Percentiles rank a stretch among this genome's conserved stretches.
These are phyloP conservation scores for Fusarium bactridioides DNA, from an alignment of 2,329 filamentous ascomycete genomes.

Conservation along the genomic window DNA sequence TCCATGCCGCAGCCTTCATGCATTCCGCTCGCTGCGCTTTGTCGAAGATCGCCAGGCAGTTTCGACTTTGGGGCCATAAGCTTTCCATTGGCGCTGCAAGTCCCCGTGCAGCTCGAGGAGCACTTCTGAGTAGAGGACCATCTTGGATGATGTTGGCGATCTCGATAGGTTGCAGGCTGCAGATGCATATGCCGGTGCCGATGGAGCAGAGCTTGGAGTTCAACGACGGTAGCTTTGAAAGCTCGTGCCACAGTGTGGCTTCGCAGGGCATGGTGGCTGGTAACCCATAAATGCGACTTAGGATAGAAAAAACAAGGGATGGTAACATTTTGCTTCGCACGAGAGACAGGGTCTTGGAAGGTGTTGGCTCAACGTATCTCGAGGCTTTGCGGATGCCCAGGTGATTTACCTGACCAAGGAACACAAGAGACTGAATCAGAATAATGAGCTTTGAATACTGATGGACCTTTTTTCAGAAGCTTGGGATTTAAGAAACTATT, in stretches of 20 bases:
- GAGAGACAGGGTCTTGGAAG: no score
- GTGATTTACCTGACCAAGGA: background rate
- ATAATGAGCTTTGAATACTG: background rate
- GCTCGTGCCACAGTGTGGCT: background rate
- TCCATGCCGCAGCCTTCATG: conserved; percentile 45
- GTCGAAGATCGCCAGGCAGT: conserved; percentile 51
- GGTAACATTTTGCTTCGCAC: no score
- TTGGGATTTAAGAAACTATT: background rate
- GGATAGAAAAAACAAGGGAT: no score
- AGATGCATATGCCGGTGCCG: background rate
- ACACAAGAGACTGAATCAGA: background rate
- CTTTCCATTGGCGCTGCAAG: background rate
- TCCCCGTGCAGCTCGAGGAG: background rate
- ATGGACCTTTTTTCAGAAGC: background rate
- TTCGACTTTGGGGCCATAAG: conserved; percentile 47
- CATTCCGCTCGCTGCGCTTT: conserved; percentile 45
- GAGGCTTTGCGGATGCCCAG: no score
- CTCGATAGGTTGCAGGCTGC: background rate
- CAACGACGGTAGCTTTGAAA: background rate
- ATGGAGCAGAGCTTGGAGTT: background rate
- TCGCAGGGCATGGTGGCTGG: background rate
- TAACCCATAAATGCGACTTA: background rate
- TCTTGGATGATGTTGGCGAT: background rate
- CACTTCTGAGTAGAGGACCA: background rate
- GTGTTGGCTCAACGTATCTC: no score